Percentiles rank a stretch among this genome's conserved stretches.
These are phyloP conservation scores for Xylariaceae sp. DNA, from an alignment of 2,329 filamentous ascomycete species.

Conservation along the genomic window DNA sequence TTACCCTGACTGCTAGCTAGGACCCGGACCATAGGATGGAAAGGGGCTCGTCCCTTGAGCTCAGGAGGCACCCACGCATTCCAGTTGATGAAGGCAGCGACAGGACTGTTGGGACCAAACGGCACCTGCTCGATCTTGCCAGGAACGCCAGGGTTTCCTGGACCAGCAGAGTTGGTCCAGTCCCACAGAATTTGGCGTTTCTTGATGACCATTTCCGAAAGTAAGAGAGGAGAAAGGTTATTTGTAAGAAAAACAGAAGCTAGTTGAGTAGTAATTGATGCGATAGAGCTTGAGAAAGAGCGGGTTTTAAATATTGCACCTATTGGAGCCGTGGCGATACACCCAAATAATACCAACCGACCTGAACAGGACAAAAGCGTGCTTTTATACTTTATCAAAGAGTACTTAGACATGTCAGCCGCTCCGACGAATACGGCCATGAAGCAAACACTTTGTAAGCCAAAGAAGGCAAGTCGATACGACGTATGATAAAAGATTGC, in stretches of 20 bases:
- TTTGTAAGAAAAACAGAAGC: too few relatives aligned
- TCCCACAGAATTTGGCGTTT: constrained; percentile 44
- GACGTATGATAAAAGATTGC: too few relatives aligned
- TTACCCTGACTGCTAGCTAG: constrained; percentile 35
- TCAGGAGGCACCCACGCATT: constrained; percentile 26
- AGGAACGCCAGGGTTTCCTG: constrained; percentile 28
- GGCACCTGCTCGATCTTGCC: constrained; percentile 36
- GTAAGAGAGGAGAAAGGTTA: background rate
- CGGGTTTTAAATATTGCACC: too few relatives aligned
- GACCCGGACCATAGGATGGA: constrained; percentile 45
- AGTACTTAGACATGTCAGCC: too few relatives aligned
- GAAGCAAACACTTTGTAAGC: too few relatives aligned
- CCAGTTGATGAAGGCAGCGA: constrained; percentile 33
- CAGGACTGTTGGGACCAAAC: constrained; percentile 29
- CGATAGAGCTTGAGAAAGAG: too few relatives aligned
- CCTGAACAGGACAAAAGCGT: too few relatives aligned
- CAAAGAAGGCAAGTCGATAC: too few relatives aligned
- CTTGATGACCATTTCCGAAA: constrained; percentile 26
- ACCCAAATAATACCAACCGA: too few relatives aligned
- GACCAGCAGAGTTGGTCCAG: constrained; percentile 37
- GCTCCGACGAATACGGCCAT: too few relatives aligned
- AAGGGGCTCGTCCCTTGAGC: constrained; percentile 33
- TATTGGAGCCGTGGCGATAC: too few relatives aligned
- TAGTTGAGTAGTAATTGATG: background rate
- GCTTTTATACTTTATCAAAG: too few relatives aligned